These are phyloP conservation scores for Sporothrix pallida DNA, from an alignment of 2,329 filamentous ascomycete species.

Conservation along the genomic window DNA sequence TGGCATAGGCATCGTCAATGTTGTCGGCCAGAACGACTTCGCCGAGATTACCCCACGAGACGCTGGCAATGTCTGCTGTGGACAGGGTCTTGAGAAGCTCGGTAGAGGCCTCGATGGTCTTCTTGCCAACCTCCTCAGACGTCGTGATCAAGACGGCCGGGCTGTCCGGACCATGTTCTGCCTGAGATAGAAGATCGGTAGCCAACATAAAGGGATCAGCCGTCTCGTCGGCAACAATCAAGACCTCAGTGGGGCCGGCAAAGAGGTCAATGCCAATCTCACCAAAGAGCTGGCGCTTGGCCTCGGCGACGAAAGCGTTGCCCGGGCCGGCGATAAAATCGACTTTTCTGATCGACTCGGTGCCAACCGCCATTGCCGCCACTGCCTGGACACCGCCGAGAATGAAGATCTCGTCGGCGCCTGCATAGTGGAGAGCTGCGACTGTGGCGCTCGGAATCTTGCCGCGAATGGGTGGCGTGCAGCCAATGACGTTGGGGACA, in stretches of 20 bases:
- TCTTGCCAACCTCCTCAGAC: conserved; percentile 47
- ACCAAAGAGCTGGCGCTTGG: conserved; percentile 60
- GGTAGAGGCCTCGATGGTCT: conserved; percentile 48
- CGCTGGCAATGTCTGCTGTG: conserved; percentile 51
- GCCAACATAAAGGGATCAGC: conserved; percentile 55
- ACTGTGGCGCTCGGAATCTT: conserved; percentile 56
- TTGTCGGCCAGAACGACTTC: conserved; percentile 53
- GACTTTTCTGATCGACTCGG: conserved; percentile 60
- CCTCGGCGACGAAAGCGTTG: conserved; percentile 61
- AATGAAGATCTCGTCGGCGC: conserved; percentile 58
- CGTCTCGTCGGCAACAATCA: conserved; percentile 55
- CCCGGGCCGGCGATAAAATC: conserved; percentile 62
- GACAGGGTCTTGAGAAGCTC: conserved; percentile 49
- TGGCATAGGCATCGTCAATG: conserved; percentile 50
- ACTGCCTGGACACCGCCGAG: conserved; percentile 62
- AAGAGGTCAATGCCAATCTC: conserved; percentile 60
- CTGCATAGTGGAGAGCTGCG: conserved; percentile 56
- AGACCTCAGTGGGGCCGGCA: conserved; percentile 60
- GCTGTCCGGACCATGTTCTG: conserved; percentile 59
- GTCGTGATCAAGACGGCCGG: conserved; percentile 58
- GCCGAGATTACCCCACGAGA: conserved; percentile 54
- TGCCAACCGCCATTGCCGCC: conserved; percentile 64
- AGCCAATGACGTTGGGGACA: conserved; percentile 55
- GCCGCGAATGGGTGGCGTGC: conserved; percentile 58
- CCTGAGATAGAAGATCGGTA: conserved; percentile 55